Evolutionary conservation across 2,329 filamentous ascomycete species (phyloP).

Genomic region (Fusarium pilosicola): DNA sequence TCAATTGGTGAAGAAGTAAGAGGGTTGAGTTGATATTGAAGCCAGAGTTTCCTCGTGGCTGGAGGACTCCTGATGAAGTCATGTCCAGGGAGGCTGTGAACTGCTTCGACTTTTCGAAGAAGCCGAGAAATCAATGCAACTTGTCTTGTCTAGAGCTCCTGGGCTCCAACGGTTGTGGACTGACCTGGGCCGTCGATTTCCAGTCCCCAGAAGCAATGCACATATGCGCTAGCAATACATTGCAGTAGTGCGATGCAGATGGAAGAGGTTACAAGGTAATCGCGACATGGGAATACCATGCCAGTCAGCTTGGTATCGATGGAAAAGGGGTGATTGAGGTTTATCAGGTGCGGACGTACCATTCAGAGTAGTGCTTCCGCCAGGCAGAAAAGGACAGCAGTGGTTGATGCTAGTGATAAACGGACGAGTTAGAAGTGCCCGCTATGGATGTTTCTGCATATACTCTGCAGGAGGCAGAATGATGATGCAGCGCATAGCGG

Average conservation of each 20-base stretch:
- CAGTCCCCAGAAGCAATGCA: slow-evolving; percentile 27
- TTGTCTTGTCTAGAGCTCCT: background rate
- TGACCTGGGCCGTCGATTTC: slow-evolving; percentile 31
- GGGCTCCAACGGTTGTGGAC: slow-evolving; percentile 9
- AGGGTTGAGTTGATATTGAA: background rate
- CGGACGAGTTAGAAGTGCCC: slow-evolving; percentile 10
- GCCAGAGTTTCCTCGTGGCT: background rate
- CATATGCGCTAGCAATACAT: slow-evolving; percentile 32
- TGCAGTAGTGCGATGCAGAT: slow-evolving; percentile 44
- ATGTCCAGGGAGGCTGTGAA: background rate
- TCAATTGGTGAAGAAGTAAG: slow-evolving; percentile 31
- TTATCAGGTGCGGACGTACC: slow-evolving; percentile 14
- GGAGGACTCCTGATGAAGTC: background rate
- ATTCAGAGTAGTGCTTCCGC: slow-evolving; percentile 12
- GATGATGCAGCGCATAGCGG: slow-evolving; percentile 22
- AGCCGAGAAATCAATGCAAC: background rate
- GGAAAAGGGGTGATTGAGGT: slow-evolving; percentile 34
- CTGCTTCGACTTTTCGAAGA: too few relatives aligned
- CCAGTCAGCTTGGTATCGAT: slow-evolving; percentile 9
- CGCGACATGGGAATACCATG: slow-evolving; percentile 30
- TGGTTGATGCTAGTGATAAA: slow-evolving; percentile 14
- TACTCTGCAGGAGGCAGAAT: slow-evolving; percentile 23
- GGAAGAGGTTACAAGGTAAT: slow-evolving; percentile 21
- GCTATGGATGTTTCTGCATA: slow-evolving; percentile 29
- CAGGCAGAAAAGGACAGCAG: background rate